Base-by-base conservation (phyloP, 305 asterid genomes). In the Fraxinus dipetala region DNA sequence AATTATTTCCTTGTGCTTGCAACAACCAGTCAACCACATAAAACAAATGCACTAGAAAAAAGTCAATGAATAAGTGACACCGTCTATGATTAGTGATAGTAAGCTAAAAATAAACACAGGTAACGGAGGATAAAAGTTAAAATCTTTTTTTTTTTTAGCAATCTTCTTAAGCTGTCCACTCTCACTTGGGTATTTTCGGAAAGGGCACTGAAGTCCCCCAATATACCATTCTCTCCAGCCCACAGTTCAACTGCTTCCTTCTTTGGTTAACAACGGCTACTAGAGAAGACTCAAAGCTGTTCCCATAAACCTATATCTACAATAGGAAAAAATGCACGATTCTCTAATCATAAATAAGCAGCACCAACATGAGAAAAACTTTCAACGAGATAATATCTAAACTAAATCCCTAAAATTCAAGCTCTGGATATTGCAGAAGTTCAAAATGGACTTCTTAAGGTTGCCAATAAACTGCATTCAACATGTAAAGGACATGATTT, bases 251-350 rank as follows among this genome's bases (percentile, higher is more conserved):
- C 69, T 67, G 89, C 93, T 80, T 81, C 87, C 86, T 88, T 78
- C 81, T 74, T 91, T 76, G 98, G 90, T 92, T 93, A 54, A 91
- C 80, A 78, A 95, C 85, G 74, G 97, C 97, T 83, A 95, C 87
- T 36, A 95, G 97, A 86, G 82, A 95, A 63, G 97, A 91, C 86
- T 95, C 98, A 5, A 93, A 92, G 90, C 98, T 93, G 89, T 91
- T 93, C 22, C 98, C 98, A 20, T 93, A 26, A 26, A 26, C 28
- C 28, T 1, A 93, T 43, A 95, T 89, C 98, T 95, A 94, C 85
- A 84, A 28, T 72, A 35, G 10, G 36, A 80, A 54, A 16, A 73
- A 73, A n/a, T 5, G 79, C 43, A 72, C 76, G 70, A 43, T 75
- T 20, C 30, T 54, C 30, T 20, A 5, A 59, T 20, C 70, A 59